Base-by-base conservation (phyloP, 768 basidiomycete species). In the Dentipellis fragilis region DNA sequence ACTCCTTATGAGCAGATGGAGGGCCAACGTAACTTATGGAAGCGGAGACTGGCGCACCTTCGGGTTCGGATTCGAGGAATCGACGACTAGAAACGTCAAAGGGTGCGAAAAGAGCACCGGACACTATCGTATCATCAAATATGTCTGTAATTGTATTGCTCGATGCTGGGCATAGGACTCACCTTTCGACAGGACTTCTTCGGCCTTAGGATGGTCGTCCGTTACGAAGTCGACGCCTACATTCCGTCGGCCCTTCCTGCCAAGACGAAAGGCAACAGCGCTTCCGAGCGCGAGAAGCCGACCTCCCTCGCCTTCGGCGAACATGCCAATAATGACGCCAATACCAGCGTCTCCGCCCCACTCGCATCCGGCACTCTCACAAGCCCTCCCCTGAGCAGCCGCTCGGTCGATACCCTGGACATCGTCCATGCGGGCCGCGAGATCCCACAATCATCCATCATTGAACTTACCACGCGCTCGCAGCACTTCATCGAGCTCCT, bases 31-130 rank as follows among this genome's bases (percentile, higher is more conserved):
- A 64, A 54, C 51, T 1, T 60, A 69, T 21, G 21, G 22, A 2
- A 23, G 58, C 16, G 54, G 51, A 0, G 59, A 53, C 10, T 59
- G 75, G 12, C 73, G 72, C 0, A 70, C 67, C 0, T 89, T 72
- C 65, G 86, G 85, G 0, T 70, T 77, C 49, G 81, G 77, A 56
- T 91, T 86, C 61, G 80, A 85, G 61, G 75, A 72, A 57, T 77
- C 75, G 0, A 73, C 76, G 3, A 84, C 85, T 0, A 66, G 55
- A 16, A 63, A 69, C n/a, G 77, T 75, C 0, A 59, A 65, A 4
- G 79, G 77, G 39, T 83, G 83, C 59, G 74, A 76, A 51, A 68
- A 72, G 23, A 72, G 72, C 51, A 72, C 76, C 0, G 81, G 78
- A 0, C 84, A 89, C 59, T 79, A 85, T 62, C 74, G 85, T 21